phyloP scores from a whole-genome alignment of 495 filamentous ascomycete species.

The Daldinia decipiens region DNA sequence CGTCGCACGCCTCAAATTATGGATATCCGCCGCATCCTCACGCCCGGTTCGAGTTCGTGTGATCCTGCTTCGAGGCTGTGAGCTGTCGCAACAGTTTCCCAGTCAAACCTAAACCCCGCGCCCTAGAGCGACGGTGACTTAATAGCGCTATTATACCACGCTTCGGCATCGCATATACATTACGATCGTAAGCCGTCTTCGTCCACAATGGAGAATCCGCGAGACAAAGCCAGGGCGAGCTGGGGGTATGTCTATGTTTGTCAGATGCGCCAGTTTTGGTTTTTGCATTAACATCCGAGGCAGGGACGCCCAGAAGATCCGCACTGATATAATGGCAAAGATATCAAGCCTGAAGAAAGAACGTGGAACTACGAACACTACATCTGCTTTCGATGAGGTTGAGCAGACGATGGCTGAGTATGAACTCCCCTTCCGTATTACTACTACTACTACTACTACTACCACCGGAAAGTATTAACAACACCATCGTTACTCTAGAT shows the following conservation, averaged over 20 bases:
- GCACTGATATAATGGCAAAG: slow-evolving; percentile 42
- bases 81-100: slow-evolving; percentile 44
- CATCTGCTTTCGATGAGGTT: slow-evolving; percentile 47
- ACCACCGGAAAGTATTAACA: slow-evolving; percentile 26
- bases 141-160: slow-evolving; percentile 20
- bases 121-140: slow-evolving; percentile 33
- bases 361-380: slow-evolving; percentile 37
- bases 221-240: slow-evolving; percentile 41
- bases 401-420: slow-evolving; percentile 49
- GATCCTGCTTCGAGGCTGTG: slow-evolving; percentile 47
- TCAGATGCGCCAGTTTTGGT: slow-evolving; percentile 14
- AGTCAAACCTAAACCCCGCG: slow-evolving; percentile 35
- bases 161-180: slow-evolving; percentile 16
- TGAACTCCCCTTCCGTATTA: slow-evolving; percentile 7
- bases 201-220: slow-evolving; percentile 40
- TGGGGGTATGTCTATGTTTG: slow-evolving; percentile 44
- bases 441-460: slow-evolving; percentile 22
- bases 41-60: slow-evolving; percentile 47
- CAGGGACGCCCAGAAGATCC: slow-evolving; percentile 49
- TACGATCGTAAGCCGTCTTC: slow-evolving; percentile 8
- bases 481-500: slow-evolving; percentile 60
- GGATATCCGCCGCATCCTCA: slow-evolving; percentile 46
- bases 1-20: slow-evolving; percentile 44
- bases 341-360: slow-evolving; percentile 43
- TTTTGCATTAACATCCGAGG: slow-evolving; percentile 26